These are phyloP conservation scores for Solanum corneliomulleri DNA, from an alignment of 257 asterid species.

Conservation along the genomic window DNA sequence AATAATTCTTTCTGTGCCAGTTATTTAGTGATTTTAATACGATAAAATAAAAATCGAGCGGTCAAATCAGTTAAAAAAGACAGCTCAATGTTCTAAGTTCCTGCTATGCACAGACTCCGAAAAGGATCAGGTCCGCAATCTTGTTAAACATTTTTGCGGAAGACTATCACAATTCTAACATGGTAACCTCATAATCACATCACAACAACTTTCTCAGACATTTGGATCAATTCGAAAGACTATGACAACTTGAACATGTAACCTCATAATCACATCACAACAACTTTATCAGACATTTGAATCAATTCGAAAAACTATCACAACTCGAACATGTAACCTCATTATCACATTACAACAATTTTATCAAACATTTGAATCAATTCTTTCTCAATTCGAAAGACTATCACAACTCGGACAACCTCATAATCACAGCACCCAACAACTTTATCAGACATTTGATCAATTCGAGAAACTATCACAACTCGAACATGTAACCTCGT, in stretches of 20 bases:
- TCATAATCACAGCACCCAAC: too few species aligned
- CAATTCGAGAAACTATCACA: neutral
- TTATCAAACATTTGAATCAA: too few species aligned
- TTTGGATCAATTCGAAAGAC: too few species aligned
- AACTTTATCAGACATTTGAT: too few species aligned
- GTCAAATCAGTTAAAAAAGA: neutral
- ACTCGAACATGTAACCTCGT: neutral
- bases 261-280: too few species aligned
- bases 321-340: neutral
- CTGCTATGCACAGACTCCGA: neutral
- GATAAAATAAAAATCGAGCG: neutral
- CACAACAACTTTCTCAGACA: too few species aligned
- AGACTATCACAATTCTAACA: too few species aligned
- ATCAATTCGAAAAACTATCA: neutral
- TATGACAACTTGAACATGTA: too few species aligned
- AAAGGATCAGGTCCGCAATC: neutral
- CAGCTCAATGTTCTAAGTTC: neutral
- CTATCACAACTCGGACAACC: too few species aligned
- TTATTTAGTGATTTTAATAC: neutral
- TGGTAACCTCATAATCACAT: neutral
- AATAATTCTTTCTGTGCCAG: neutral
- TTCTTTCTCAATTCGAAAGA: too few species aligned
- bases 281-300: neutral
- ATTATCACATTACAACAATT: neutral
- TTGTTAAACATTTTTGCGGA: neutral